These are phyloP conservation scores for Fistulifera solaris DNA, from an alignment of 108 stramenopile genomes.

Conservation along the genomic window DNA sequence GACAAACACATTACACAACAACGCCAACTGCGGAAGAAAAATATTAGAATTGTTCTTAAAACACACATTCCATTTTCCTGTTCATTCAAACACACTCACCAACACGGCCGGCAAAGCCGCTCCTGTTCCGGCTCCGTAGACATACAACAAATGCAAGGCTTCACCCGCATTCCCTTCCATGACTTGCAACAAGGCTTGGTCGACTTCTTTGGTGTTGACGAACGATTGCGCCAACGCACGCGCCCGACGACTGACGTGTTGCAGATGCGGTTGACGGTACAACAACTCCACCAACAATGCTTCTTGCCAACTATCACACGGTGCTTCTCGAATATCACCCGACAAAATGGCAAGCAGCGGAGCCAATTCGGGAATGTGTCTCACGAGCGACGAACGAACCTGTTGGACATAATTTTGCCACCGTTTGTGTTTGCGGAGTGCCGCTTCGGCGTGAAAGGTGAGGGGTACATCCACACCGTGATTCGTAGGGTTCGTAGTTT, in stretches of 20 bases:
- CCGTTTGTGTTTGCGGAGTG: slow-evolving; percentile 17
- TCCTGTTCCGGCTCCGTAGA: slow-evolving; percentile 60
- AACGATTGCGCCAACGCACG: slow-evolving; percentile 17
- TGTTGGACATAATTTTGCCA: slow-evolving; percentile 41
- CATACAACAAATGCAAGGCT: slow-evolving; percentile 37
- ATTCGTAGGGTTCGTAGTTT: slow-evolving; percentile 18
- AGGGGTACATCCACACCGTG: not conserved
- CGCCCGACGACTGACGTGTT: slow-evolving; percentile 47
- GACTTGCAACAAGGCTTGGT: slow-evolving; percentile 41
- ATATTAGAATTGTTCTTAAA: not conserved
- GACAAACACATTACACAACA: slow-evolving; percentile 48
- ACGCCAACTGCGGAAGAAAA: slow-evolving; percentile 25
- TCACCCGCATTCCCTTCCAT: slow-evolving; percentile 61
- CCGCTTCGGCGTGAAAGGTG: too few species aligned
- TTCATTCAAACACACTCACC: slow-evolving; percentile 57
- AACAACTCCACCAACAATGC: slow-evolving; percentile 54
- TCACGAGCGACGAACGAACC: slow-evolving; percentile 1
- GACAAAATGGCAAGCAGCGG: slow-evolving; percentile 22
- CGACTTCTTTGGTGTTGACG: too few species aligned
- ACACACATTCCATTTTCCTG: not conserved
- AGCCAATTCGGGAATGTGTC: slow-evolving; percentile 33
- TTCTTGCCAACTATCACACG: slow-evolving; percentile 43
- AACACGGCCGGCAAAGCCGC: slow-evolving; percentile 72
- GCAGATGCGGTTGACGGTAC: slow-evolving; percentile 45
- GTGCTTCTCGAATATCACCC: slow-evolving; percentile 21